Percentiles rank a stretch among this genome's conserved stretches.
These are phyloP conservation scores for Boletus coccyginus DNA, from an alignment of 768 basidiomycete genomes.

Conservation along the genomic window DNA sequence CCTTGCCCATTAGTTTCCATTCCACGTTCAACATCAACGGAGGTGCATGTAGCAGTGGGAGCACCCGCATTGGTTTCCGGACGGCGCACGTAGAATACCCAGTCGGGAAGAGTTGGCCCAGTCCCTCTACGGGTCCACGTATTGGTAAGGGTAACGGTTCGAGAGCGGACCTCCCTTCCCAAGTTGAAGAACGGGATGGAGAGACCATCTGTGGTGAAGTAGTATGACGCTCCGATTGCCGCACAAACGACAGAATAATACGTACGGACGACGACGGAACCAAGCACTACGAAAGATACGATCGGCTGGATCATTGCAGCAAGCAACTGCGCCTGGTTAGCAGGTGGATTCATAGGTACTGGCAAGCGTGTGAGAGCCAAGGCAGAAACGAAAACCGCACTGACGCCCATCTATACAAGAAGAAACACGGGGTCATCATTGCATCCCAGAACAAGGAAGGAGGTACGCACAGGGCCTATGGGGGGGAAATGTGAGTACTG, in stretches of 20 bases:
- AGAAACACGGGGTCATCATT: background rate
- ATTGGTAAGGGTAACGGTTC: conserved; percentile 43
- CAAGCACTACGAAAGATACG: conserved; percentile 82
- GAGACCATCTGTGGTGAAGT: conserved; percentile 50
- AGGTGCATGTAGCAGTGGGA: background rate
- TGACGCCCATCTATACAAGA: conserved; percentile 76
- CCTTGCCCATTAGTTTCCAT: background rate
- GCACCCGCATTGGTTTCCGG: background rate
- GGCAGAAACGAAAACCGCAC: conserved; percentile 84
- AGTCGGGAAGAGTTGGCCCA: conserved; percentile 38
- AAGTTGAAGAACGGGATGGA: conserved; percentile 68
- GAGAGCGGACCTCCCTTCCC: conserved; percentile 44
- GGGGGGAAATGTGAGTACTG: background rate
- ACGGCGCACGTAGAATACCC: conserved; percentile 39
- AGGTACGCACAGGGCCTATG: conserved; percentile 50
- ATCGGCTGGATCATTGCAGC: conserved; percentile 74
- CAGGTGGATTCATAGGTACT: conserved; percentile 54
- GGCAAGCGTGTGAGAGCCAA: conserved; percentile 66
- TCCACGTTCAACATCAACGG: conserved; percentile 24
- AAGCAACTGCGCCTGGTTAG: conserved; percentile 69
- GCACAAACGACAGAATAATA: background rate
- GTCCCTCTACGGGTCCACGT: conserved; percentile 40
- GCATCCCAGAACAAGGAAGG: background rate
- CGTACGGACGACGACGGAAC: conserved; percentile 82
- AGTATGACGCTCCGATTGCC: background rate